phyloP scores from a whole-genome alignment of 139 green algal species.

The Ettlia oleoabundans region DNA sequence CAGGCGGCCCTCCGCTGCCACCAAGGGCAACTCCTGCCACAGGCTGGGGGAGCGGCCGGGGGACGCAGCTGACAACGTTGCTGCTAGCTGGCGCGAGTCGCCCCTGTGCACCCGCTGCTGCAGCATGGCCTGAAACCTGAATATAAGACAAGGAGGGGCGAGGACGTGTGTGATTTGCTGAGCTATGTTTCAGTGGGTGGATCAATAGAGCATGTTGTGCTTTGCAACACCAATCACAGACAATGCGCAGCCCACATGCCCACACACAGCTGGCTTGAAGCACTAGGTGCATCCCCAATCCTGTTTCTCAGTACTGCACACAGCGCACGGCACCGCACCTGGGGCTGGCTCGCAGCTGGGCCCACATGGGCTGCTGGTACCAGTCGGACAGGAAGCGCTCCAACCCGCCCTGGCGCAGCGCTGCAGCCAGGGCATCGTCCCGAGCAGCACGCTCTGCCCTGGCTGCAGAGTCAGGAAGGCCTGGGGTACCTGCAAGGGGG shows the following conservation, averaged over 20 bases:
- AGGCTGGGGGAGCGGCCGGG: constrained; percentile 50
- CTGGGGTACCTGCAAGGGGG: constrained; percentile 5
- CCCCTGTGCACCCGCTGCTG: neutral
- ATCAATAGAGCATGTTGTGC: no score
- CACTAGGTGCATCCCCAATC: no score
- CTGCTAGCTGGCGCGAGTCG: constrained; percentile 32
- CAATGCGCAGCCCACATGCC: no score
- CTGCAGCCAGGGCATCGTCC: constrained; percentile 56
- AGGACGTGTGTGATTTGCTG: no score
- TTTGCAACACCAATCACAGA: no score
- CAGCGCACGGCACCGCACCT: no score
- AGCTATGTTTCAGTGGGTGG: no score
- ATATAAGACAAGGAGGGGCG: no score
- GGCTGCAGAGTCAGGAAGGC: constrained; percentile 40
- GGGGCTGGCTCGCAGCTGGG: constrained; percentile 50
- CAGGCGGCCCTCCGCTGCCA: constrained; percentile 32
- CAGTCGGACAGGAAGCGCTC: constrained; percentile 70
- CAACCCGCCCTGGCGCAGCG: constrained; percentile 49
- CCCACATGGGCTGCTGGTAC: constrained; percentile 81
- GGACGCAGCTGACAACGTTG: constrained; percentile 59
- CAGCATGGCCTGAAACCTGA: constrained; percentile 56
- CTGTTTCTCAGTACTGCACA: no score
- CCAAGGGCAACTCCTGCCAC: constrained; percentile 38
- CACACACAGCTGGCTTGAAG: no score
- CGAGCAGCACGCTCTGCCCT: constrained; percentile 48